Evolutionary conservation across 495 filamentous ascomycete genomes (phyloP).

Genomic region (Aspergillus kassunensis): DNA sequence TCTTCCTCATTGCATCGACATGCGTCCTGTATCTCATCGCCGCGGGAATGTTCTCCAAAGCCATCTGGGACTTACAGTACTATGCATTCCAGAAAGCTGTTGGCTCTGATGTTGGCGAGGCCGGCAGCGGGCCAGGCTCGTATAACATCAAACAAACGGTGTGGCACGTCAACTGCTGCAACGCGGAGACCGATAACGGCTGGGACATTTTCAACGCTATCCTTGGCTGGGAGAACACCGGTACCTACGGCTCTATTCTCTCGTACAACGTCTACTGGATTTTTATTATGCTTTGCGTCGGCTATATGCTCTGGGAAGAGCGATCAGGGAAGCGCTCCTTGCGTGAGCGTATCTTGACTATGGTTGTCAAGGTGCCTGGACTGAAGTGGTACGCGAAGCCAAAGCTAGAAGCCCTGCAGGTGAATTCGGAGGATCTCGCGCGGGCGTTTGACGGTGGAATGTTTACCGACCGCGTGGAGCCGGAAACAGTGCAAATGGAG

Average conservation of each 20-base stretch:
- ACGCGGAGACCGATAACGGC: conserved; percentile 67
- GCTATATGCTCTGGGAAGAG: background rate
- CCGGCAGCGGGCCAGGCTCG: conserved; percentile 74
- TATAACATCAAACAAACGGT: conserved; percentile 83
- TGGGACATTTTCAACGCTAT: conserved; percentile 90
- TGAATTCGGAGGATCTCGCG: too few relatives aligned
- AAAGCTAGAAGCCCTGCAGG: too few relatives aligned
- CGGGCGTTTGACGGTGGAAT: too few relatives aligned
- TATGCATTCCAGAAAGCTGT: conserved; percentile 60
- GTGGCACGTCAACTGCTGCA: conserved; percentile 94
- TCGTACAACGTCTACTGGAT: conserved; percentile 89
- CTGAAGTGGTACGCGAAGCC: too few relatives aligned
- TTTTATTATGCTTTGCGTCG: conserved; percentile 23
- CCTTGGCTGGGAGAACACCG: conserved; percentile 82
- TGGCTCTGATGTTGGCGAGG: conserved; percentile 71
- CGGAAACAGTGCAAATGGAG: too few relatives aligned
- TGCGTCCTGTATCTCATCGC: conserved; percentile 57
- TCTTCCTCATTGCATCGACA: conserved; percentile 77
- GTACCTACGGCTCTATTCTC: conserved; percentile 74
- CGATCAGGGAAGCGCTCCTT: too few relatives aligned
- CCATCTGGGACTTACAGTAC: conserved; percentile 68
- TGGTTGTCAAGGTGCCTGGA: too few relatives aligned
- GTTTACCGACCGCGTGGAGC: too few relatives aligned
- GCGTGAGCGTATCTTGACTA: too few relatives aligned
- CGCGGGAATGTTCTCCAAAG: conserved; percentile 74